Evolutionary conservation across 2,329 filamentous ascomycete genomes (phyloP), one percentile per base, ranked within the genome.

Genomic region (Parascedosporium putredinis): DNA sequence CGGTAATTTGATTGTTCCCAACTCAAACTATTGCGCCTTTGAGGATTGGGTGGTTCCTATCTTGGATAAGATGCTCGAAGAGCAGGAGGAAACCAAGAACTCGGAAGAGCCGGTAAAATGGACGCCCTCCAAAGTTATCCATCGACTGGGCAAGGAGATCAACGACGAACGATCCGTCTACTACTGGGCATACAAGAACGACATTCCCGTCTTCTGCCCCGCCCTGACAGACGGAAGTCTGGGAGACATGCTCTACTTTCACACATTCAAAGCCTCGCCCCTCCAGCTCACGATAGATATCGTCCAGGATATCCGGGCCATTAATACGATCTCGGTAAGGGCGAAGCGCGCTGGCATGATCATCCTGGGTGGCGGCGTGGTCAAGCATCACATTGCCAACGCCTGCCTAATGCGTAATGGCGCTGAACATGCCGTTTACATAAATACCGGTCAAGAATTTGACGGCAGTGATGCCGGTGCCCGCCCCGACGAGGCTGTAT

Each of bases 341-440:
- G 93, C 93, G 2, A 88, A 89, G 68, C 75, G 88, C 50, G 86
- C 88, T 0, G 93, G 93, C 47, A 97, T 97, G 84, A 90, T 98
- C 57, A 88, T 98, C 50, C 73, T 98, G 0, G 93, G 93, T 0
- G 93, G 93, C 5, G 93, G 93, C 1, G 72, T 98, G n/a, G 78
- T 98, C 59, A 98, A 98, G 71, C 93, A 98, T 61, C 93, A 98
- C 65, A 97, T 98, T 62, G 90, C 93, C 47, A 98, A 98, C 64
- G 93, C 93, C 2, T 95, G 89, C 59, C 67, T 98, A 59, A 97
- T 98, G 93, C 81, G 93, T 46, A 98, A 98, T 60, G 93, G 93
- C 2, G 93, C 93, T 14, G 93, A 98, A 66, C 91, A 87, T 54
- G 93, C 93, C 2, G 93, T 98, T 1, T 98, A 95, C 64, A 88